Base-by-base conservation (phyloP, 176 grass and related monocot species). In the Secale cereale region DNA sequence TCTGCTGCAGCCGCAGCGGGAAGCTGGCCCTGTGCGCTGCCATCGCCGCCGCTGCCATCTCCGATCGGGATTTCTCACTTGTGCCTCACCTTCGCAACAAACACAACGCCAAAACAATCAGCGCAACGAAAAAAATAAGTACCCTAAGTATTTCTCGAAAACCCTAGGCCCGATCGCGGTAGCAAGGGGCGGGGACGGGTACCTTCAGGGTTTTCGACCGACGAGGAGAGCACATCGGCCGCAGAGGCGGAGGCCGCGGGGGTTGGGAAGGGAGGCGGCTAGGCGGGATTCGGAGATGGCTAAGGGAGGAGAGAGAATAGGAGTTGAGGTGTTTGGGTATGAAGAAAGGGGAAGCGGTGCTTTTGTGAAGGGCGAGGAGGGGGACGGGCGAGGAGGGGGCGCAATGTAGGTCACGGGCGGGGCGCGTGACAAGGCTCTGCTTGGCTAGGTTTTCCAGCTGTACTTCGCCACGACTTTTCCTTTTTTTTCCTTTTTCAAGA, bases 1-100 rank as follows among this genome's bases (percentile, higher is more conserved):
- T 91, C 87, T 96, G 97, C 84, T 99, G 97, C 85, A 96, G 91
- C 50, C 97, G 93, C 81, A 96, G 84, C 32, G 97, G 93, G 66
- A 99, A 95, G 86, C 84, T 91, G 74, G 93, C 91, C 90, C 94
- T 83, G 83, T 92, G 87, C 64, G 88, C 93, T 65, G 93, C 90
- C 93, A 95, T 92, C 83, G 77, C 91, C 84, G 89, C 83, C 67
- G 64, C 81, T 60, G 78, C 85, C 88, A 87, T 86, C 77, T 66
- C 62, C 75, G 78, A 81, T 81, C 70, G 74, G 75, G 75, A 72
- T 81, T 78, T 62, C 70, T 90, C 78, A 85, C 88, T 66, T 73
- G 81, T 65, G 65, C 80, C 87, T 90, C 81, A 83, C 85, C 87
- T 92, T 85, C 80, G 35, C 66, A 84, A 81, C 17, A 73, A 69